Evolutionary conservation across 2,329 filamentous ascomycete species (phyloP).

Genomic region (Ceratocystis huliohia): DNA sequence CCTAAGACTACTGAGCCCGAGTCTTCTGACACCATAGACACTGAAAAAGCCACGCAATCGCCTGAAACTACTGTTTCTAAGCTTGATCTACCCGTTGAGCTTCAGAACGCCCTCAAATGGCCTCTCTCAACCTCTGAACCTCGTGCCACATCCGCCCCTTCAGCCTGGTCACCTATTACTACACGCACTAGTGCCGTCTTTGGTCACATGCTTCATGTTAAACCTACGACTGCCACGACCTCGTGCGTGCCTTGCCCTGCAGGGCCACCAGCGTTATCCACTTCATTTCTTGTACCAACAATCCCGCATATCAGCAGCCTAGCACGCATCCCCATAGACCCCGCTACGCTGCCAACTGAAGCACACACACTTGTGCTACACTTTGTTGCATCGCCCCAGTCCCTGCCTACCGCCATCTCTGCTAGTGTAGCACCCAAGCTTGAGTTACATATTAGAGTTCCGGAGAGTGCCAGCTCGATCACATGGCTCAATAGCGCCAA

Average conservation of each 20-base stretch:
- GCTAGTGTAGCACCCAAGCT: slow-evolving; percentile 19
- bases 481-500: slow-evolving; percentile 25
- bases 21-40: neutral
- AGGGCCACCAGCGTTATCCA: neutral
- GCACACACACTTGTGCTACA: slow-evolving; percentile 12
- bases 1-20: neutral
- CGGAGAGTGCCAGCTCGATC: slow-evolving; percentile 19
- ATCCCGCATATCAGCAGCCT: slow-evolving; percentile 38
- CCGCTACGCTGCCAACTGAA: neutral
- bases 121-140: slow-evolving; percentile 1
- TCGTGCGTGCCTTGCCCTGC: neutral
- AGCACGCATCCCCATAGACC: slow-evolving; percentile 28
- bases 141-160: neutral
- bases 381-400: slow-evolving; percentile 17
- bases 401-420: slow-evolving; percentile 16
- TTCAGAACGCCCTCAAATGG: slow-evolving; percentile 16
- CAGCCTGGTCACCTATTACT: slow-evolving; percentile 17
- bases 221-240: slow-evolving; percentile 19
- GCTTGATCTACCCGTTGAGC: neutral
- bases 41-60: neutral
- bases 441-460: slow-evolving; percentile 21
- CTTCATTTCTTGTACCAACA: slow-evolving; percentile 32
- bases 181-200: slow-evolving; percentile 34
- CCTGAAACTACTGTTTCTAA: neutral
- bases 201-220: slow-evolving; percentile 37